Base-by-base conservation (phyloP, 2,329 filamentous ascomycete species). In the Ambrosiella xylebori region DNA sequence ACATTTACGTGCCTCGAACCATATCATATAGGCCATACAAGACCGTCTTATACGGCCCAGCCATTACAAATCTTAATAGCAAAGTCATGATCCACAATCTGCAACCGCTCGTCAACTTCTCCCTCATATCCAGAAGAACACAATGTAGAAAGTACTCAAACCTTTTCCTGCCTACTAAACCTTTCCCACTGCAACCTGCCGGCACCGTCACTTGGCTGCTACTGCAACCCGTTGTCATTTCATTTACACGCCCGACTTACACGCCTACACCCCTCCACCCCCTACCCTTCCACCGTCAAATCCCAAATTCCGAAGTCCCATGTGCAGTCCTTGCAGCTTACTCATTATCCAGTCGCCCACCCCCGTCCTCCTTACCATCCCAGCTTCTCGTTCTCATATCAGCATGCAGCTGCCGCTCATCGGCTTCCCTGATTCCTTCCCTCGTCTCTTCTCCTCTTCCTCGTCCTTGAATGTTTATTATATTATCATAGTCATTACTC, bases 381-480 rank as follows among this genome's bases (percentile, higher is more conserved):
- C 52, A 38, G 52, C 38, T 15, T 13, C 35, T 35, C 27, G 35
- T 54, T 54, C 38, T 40, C 52, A 54, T 54, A 54, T 54, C 52
- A 54, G 12, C 38, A n/a, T 13, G 38, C 37, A 41, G 52, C 15
- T 54, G 52, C 52, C 52, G 52, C 52, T 38, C 38, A 41, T 19
- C 52, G 38, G 39, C 39, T 54, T 54, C n/a, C 15, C 15, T 12
- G 37, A 41, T 44, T 41, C 37, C 39, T 54, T 54, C 39, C 52
- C 15, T 54, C 52, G n/a, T 39, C 51, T 37, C 51, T 54, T 40
- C 51, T 54, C 39, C 19, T 51, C 12, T n/a, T 35, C 12, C 13
- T 51, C 35, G 19, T 51, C 15, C 17, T 12, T 27, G 27, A 3
- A 5, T 27, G 35, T 36, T 53, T 53, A 5, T 36, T 17, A 8